These are phyloP conservation scores for Paraphaeosphaeria minitans DNA, from an alignment of 2,329 filamentous ascomycete genomes.

Conservation along the genomic window DNA sequence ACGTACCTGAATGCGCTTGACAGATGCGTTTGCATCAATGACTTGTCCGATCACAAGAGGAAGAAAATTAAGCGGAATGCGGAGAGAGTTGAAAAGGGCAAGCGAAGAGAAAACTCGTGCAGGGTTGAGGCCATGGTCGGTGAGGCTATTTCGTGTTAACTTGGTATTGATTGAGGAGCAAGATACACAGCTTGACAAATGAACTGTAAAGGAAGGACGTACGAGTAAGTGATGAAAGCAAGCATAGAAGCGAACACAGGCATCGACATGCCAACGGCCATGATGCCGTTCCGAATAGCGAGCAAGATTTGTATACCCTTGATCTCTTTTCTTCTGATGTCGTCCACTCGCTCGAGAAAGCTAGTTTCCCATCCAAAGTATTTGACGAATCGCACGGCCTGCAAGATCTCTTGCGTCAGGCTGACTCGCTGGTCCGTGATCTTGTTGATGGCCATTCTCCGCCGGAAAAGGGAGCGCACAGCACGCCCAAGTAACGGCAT, in stretches of 20 bases:
- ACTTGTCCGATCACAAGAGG: slow-evolving; percentile 88
- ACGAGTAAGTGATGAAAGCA: slow-evolving; percentile 79
- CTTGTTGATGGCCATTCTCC: slow-evolving; percentile 84
- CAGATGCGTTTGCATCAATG: slow-evolving; percentile 84
- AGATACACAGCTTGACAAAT: not conserved
- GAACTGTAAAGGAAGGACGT: not conserved
- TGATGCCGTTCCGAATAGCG: slow-evolving; percentile 82
- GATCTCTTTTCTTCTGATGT: slow-evolving; percentile 78
- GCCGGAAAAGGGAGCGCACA: slow-evolving; percentile 75
- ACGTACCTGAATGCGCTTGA: slow-evolving; percentile 73
- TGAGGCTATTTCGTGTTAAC: slow-evolving; percentile 38
- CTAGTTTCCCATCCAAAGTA: slow-evolving; percentile 94
- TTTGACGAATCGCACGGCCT: slow-evolving; percentile 92
- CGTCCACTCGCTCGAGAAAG: slow-evolving; percentile 76
- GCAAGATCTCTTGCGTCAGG: slow-evolving; percentile 88
- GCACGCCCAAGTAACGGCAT: slow-evolving; percentile 78
- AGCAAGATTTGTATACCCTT: slow-evolving; percentile 71
- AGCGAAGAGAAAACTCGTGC: slow-evolving; percentile 90
- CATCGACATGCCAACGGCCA: slow-evolving; percentile 81
- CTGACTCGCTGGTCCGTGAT: slow-evolving; percentile 91
- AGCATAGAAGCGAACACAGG: slow-evolving; percentile 96
- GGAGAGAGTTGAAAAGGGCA: slow-evolving; percentile 88
- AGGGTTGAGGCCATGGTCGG: slow-evolving; percentile 70
- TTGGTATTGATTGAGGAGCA: not conserved
- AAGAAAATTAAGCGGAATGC: slow-evolving; percentile 86